phyloP scores from a whole-genome alignment of 139 green algal genomes.

The Chlorella sp. region DNA sequence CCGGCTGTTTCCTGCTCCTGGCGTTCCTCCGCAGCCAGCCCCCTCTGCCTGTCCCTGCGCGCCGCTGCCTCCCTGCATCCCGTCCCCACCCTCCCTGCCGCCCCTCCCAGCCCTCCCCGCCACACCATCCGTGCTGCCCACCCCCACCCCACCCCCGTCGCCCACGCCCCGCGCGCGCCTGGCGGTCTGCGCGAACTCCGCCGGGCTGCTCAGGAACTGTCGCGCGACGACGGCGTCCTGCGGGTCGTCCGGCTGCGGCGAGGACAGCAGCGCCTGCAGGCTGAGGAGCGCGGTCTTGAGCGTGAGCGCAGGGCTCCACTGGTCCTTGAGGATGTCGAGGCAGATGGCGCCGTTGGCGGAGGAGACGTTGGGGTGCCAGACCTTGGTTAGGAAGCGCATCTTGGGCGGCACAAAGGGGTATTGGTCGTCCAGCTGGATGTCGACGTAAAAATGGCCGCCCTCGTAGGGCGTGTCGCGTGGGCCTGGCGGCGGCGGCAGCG shows the following conservation, averaged over 20 bases:
- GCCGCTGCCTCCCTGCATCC: no score
- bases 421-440: conserved; percentile 85
- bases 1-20: no score
- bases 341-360: conserved; percentile 92
- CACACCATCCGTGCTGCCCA: no score
- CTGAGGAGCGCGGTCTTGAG: conserved; percentile 95
- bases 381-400: conserved; percentile 97
- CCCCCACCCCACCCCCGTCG: no score
- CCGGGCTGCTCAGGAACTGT: conserved; percentile 78
- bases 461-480: conserved; percentile 90
- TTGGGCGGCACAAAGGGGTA: conserved; percentile 99
- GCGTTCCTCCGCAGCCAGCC: no score
- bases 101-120: no score
- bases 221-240: conserved; percentile 95
- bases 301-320: conserved; percentile 97
- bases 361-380: conserved; percentile 99
- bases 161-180: no score
- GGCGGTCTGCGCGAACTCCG: conserved; percentile 69
- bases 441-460: conserved; percentile 75
- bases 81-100: no score
- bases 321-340: conserved; percentile 98
- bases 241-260: conserved; percentile 92
- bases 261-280: conserved; percentile 93
- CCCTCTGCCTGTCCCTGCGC: no score
- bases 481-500: conserved; percentile 44